A percentile compares a stretch with the other conserved stretches of the same genome.
phyloP scores from a whole-genome alignment of 805 yeast species.

The Zygotorulaspora sp. region DNA sequence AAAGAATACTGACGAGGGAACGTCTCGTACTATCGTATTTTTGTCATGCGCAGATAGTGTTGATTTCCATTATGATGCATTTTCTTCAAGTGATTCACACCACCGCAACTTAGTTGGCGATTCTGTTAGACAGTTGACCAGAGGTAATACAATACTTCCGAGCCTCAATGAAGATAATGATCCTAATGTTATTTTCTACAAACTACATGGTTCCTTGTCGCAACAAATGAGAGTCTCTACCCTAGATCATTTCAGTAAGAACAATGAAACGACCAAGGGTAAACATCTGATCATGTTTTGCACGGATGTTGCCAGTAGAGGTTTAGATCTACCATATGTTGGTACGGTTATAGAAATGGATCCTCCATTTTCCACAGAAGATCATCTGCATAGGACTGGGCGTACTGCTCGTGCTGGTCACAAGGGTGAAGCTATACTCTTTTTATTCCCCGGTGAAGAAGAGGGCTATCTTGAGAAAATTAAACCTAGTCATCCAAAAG shows the following conservation, averaged over 20 bases:
- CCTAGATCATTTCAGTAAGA: conserved; percentile 51
- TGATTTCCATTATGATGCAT: conserved; percentile 78
- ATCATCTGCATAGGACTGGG: conserved; percentile 94
- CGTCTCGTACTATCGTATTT: conserved; percentile 70
- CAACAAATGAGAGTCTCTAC: conserved; percentile 83
- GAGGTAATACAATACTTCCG: conserved; percentile 31
- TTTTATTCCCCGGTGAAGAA: conserved; percentile 84
- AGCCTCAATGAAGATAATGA: conserved; percentile 34
- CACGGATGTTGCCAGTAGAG: conserved; percentile 98
- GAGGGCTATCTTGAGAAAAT: conserved; percentile 73
- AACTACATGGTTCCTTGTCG: conserved; percentile 85
- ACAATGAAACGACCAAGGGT: conserved; percentile 39
- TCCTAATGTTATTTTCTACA: conserved; percentile 49
- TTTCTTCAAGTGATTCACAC: conserved; percentile 51
- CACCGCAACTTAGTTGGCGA: conserved; percentile 35
- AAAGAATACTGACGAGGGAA: conserved; percentile 23
- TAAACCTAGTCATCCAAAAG: conserved; percentile 51
- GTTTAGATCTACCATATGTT: conserved; percentile 85
- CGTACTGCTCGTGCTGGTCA: conserved; percentile 98
- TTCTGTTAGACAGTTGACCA: conserved; percentile 32
- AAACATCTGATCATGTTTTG: conserved; percentile 72
- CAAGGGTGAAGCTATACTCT: conserved; percentile 69
- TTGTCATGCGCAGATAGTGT: conserved; percentile 96
- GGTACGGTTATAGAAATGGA: conserved; percentile 87
- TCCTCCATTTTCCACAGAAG: conserved; percentile 91